phyloP scores from a whole-genome alignment of 345 rosid genomes.

The Sisymbrium altissimum region DNA sequence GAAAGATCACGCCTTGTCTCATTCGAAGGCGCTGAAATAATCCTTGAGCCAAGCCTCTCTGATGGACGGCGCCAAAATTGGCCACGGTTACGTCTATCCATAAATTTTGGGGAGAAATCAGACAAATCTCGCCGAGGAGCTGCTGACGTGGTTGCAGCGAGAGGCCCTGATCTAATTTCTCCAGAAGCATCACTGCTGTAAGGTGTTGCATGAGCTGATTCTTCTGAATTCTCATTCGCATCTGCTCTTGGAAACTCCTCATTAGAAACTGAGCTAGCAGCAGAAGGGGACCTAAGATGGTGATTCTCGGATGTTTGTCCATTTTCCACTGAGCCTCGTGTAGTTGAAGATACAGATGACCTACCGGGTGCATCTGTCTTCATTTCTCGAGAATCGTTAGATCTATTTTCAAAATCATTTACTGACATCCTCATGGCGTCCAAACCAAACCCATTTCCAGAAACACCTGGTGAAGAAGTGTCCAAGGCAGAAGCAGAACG shows the following conservation, averaged over 20 bases:
- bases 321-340: slow-evolving; percentile 44
- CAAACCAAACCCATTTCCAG: slow-evolving; percentile 49
- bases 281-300: slow-evolving; percentile 56
- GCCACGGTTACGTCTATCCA: slow-evolving; percentile 57
- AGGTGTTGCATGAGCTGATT: slow-evolving; percentile 51
- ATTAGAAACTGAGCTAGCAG: slow-evolving; percentile 43
- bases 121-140: slow-evolving; percentile 52
- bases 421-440: slow-evolving; percentile 53
- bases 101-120: slow-evolving; percentile 51
- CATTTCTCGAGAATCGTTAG: slow-evolving; percentile 46
- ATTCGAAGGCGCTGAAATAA: slow-evolving; percentile 56
- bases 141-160: slow-evolving; percentile 40
- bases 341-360: slow-evolving; percentile 49
- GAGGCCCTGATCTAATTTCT: slow-evolving; percentile 59
- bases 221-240: slow-evolving; percentile 56
- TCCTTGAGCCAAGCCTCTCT: slow-evolving; percentile 71
- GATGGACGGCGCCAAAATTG: slow-evolving; percentile 81
- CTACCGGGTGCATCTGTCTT: slow-evolving; percentile 42
- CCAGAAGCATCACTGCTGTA: slow-evolving; percentile 78
- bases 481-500: slow-evolving; percentile 64
- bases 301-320: slow-evolving; percentile 49
- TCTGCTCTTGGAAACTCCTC: slow-evolving; percentile 56
- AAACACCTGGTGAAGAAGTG: slow-evolving; percentile 43
- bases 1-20: slow-evolving; percentile 78
- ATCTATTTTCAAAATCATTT: slow-evolving; percentile 50